These are phyloP conservation scores for Leavenworthia alabamica DNA, from an alignment of 345 rosid genomes.

Conservation along the genomic window DNA sequence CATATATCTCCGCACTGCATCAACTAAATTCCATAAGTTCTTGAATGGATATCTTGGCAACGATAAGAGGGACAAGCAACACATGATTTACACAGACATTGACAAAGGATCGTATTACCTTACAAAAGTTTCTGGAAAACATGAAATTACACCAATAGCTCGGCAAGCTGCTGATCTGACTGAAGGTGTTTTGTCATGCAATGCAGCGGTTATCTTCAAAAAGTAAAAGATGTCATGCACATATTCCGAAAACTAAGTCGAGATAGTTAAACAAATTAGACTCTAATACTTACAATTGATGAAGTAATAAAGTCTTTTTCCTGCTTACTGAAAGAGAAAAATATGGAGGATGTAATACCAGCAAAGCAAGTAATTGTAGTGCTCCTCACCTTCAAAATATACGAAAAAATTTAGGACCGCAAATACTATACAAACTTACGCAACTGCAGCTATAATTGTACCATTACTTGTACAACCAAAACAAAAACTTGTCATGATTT, in stretches of 20 bases:
- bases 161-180: slow-evolving; percentile 95
- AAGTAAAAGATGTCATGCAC: slow-evolving; percentile 18
- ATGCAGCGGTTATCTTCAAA: slow-evolving; percentile 58
- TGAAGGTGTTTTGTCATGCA: slow-evolving; percentile 60
- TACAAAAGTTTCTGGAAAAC: slow-evolving; percentile 60
- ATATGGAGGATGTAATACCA: slow-evolving; percentile 76
- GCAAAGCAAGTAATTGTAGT: slow-evolving; percentile 87
- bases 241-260: slow-evolving; percentile 2
- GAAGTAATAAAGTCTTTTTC: slow-evolving; percentile 59
- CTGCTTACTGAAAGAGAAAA: slow-evolving; percentile 48
- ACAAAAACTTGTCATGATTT: slow-evolving; percentile 5
- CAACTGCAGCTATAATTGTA: background rate
- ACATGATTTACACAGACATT: slow-evolving; percentile 7
- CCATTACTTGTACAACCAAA: background rate
- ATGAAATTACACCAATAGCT: slow-evolving; percentile 84
- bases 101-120: slow-evolving; percentile 41
- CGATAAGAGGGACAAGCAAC: background rate
- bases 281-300: slow-evolving; percentile 52
- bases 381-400: slow-evolving; percentile 63
- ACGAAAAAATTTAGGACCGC: slow-evolving; percentile 4
- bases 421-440: slow-evolving; percentile 14
- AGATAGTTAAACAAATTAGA: slow-evolving; percentile 4
- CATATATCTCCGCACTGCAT: slow-evolving; percentile 71
- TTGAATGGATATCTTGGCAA: slow-evolving; percentile 10
- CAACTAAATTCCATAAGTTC: slow-evolving; percentile 30